Conservation (phyloP, 2,329 filamentous ascomycete species). For the Pseudonectria buxi region DNA sequence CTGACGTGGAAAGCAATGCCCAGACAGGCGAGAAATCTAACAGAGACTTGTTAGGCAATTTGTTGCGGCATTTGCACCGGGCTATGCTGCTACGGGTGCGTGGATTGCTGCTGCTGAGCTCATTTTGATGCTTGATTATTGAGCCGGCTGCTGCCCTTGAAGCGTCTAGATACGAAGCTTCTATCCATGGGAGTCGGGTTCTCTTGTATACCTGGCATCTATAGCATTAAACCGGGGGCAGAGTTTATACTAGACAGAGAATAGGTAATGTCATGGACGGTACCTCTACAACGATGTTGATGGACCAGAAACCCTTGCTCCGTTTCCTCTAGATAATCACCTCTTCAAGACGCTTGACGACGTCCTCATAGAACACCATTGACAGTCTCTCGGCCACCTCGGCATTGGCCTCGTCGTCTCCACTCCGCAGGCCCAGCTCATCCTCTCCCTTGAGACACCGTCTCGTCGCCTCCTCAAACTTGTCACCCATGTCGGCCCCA, state of each 20-base stretch:
- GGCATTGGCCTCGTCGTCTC: slow-evolving; percentile 35
- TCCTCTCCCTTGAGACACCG: slow-evolving; percentile 31
- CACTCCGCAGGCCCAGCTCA: slow-evolving; percentile 29
- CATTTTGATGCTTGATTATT: too few species aligned
- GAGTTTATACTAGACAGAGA: too few species aligned
- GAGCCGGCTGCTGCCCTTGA: too few species aligned
- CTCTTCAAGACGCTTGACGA: slow-evolving; percentile 36
- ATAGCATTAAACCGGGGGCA: too few species aligned
- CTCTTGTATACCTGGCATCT: too few species aligned
- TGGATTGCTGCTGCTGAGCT: slow-evolving; percentile 27
- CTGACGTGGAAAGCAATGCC: background rate
- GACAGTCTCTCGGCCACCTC: slow-evolving; percentile 34
- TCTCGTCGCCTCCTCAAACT: slow-evolving; percentile 31
- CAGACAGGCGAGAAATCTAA: slow-evolving; percentile 1
- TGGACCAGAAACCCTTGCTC: too few species aligned
- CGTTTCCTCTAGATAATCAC: slow-evolving; percentile 9
- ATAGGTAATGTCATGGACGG: too few species aligned
- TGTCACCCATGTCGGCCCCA: slow-evolving; percentile 33
- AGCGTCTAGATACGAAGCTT: too few species aligned
- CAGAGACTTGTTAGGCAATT: slow-evolving; percentile 24
- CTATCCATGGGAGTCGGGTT: too few species aligned
- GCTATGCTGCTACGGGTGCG: slow-evolving; percentile 33
- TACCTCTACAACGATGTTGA: too few species aligned
- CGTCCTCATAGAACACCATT: slow-evolving; percentile 36
- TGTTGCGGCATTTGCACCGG: slow-evolving; percentile 36